These are phyloP conservation scores for Alternaria sp. DNA, from an alignment of 2,329 filamentous ascomycete species.

Conservation along the genomic window DNA sequence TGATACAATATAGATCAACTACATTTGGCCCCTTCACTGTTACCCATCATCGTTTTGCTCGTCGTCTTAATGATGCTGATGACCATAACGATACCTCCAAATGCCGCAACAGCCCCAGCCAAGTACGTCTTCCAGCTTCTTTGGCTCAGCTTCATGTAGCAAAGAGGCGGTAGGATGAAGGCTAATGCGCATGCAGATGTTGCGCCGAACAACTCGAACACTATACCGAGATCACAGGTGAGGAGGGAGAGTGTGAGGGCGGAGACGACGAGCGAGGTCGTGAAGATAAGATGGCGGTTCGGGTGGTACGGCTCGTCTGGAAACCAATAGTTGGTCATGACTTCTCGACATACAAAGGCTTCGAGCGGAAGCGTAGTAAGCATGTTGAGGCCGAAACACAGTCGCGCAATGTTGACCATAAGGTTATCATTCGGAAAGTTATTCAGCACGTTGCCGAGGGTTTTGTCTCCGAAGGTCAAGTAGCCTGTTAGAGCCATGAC, in stretches of 20 bases:
- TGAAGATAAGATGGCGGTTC: slow-evolving; percentile 85
- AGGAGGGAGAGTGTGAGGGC: slow-evolving; percentile 80
- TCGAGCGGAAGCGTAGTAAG: slow-evolving; percentile 94
- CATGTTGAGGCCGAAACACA: slow-evolving; percentile 99
- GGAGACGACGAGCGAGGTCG: slow-evolving; percentile 76
- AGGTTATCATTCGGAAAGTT: slow-evolving; percentile 92
- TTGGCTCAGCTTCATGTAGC: slow-evolving; percentile 91
- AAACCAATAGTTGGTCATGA: slow-evolving; percentile 88
- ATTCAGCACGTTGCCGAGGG: slow-evolving; percentile 94
- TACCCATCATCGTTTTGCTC: slow-evolving; percentile 33
- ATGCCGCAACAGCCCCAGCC: slow-evolving; percentile 72
- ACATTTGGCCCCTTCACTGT: slow-evolving; percentile 32
- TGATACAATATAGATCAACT: slow-evolving; percentile 26
- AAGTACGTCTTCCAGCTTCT: slow-evolving; percentile 78
- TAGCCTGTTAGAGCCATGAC: slow-evolving; percentile 88
- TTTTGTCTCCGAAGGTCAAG: slow-evolving; percentile 89
- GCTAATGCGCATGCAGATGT: slow-evolving; percentile 93
- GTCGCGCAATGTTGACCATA: slow-evolving; percentile 91
- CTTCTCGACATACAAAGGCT: slow-evolving; percentile 95
- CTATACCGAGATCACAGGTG: slow-evolving; percentile 90
- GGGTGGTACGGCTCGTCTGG: slow-evolving; percentile 77
- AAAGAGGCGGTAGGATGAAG: slow-evolving; percentile 92
- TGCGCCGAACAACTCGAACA: slow-evolving; percentile 95
- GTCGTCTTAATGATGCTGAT: slow-evolving; percentile 57
- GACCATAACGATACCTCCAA: slow-evolving; percentile 80